Evolutionary conservation across 2,329 filamentous ascomycete species (phyloP).

Genomic region (Epichloe gansuensis): DNA sequence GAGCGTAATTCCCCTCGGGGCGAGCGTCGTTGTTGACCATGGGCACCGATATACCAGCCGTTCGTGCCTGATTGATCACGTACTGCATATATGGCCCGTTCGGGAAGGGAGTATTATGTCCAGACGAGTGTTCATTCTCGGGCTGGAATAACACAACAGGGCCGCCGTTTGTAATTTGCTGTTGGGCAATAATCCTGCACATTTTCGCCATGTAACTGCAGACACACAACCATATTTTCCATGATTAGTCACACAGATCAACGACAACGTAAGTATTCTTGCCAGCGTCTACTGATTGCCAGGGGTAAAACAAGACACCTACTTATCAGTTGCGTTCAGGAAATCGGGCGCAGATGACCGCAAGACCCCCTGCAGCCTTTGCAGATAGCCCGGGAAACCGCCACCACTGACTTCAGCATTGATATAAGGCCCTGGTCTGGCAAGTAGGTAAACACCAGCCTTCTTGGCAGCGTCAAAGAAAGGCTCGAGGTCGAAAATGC

Average conservation of each 20-base stretch:
- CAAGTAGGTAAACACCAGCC: slow-evolving; percentile 66
- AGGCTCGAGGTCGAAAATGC: slow-evolving; percentile 57
- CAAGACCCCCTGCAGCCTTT: slow-evolving; percentile 50
- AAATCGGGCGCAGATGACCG: slow-evolving; percentile 51
- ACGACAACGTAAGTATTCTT: too few relatives aligned
- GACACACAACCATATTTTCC: not conserved
- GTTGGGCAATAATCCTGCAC: slow-evolving; percentile 53
- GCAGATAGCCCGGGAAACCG: slow-evolving; percentile 70
- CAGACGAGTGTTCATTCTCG: slow-evolving; percentile 65
- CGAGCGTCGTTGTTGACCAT: slow-evolving; percentile 62
- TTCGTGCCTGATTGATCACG: slow-evolving; percentile 53
- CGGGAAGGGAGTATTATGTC: slow-evolving; percentile 40
- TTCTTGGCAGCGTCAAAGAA: slow-evolving; percentile 65
- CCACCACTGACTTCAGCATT: slow-evolving; percentile 67
- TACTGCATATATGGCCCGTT: slow-evolving; percentile 57
- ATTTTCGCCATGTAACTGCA: slow-evolving; percentile 47
- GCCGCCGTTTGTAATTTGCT: slow-evolving; percentile 72
- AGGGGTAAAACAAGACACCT: slow-evolving; percentile 12
- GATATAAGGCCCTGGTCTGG: slow-evolving; percentile 60
- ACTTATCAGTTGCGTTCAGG: slow-evolving; percentile 54
- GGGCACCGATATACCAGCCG: slow-evolving; percentile 60
- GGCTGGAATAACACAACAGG: slow-evolving; percentile 68
- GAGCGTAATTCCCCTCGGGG: slow-evolving; percentile 47
- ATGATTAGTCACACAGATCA: not conserved
- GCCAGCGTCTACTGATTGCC: not conserved